These are phyloP conservation scores for Calonectria naviculata DNA, from an alignment of 2,329 filamentous ascomycete species.

Conservation along the genomic window DNA sequence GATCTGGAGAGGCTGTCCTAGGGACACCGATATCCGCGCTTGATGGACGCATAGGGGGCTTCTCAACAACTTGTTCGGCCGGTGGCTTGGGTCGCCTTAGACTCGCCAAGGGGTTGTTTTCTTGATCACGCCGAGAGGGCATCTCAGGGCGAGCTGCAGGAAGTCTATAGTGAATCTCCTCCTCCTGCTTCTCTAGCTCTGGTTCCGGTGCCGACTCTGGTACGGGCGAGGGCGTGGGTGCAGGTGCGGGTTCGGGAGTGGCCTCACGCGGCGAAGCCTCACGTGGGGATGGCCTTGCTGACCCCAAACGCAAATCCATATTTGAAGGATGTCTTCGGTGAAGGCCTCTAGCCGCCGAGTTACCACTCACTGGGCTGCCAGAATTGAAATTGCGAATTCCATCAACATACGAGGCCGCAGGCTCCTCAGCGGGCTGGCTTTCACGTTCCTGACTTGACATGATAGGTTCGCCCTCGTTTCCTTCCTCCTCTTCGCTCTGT, in stretches of 20 bases:
- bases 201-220: conserved; percentile 24
- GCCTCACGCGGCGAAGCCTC: conserved; percentile 24
- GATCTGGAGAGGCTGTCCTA: conserved; percentile 61
- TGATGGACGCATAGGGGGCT: conserved; percentile 63
- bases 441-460: conserved; percentile 55
- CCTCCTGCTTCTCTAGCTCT: conserved; percentile 45
- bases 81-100: conserved; percentile 72
- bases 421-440: conserved; percentile 51
- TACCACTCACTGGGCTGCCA: conserved; percentile 68
- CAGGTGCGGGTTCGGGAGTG: conserved; percentile 4
- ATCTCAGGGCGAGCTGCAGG: conserved; percentile 59
- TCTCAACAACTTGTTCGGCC: conserved; percentile 65
- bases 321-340: conserved; percentile 54
- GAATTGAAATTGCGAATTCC: conserved; percentile 63
- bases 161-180: conserved; percentile 60
- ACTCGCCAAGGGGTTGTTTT: conserved; percentile 81
- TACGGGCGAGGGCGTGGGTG: conserved; percentile 21
- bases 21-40: conserved; percentile 54
- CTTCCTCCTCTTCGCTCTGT: conserved; percentile 61
- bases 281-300: conserved; percentile 45
- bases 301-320: conserved; percentile 48
- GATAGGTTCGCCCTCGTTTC: conserved; percentile 54
- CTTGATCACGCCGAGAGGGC: conserved; percentile 79
- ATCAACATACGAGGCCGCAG: conserved; percentile 57
- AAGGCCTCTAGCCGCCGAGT: conserved; percentile 53